A percentile compares a stretch with the other conserved stretches of the same genome.
Conservation (phyloP, 2,329 filamentous ascomycete genomes). For the Hymenoscyphus repandus region DNA sequence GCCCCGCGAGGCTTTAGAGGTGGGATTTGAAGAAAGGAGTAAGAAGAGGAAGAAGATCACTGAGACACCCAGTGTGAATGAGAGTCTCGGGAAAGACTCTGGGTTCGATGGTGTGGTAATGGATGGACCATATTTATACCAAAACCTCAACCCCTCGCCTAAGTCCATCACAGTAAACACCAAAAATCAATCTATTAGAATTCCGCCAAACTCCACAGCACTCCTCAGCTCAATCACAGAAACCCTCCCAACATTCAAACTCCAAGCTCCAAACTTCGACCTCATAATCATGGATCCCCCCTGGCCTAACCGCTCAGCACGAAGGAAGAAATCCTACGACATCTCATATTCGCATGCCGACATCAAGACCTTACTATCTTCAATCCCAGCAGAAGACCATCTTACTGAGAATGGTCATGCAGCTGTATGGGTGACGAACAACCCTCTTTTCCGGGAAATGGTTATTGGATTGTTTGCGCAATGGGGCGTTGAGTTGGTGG, state of each 20-base stretch:
- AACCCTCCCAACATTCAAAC: conserved; percentile 37
- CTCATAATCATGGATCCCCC: conserved; percentile 71
- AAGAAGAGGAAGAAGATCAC: neutral
- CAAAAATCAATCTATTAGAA: neutral
- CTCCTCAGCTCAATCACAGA: conserved; percentile 45
- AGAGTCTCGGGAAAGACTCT: neutral
- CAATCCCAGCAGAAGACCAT: conserved; percentile 51
- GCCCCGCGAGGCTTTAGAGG: neutral
- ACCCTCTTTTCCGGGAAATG: conserved; percentile 46
- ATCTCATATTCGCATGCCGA: conserved; percentile 41
- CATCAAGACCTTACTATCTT: conserved; percentile 44
- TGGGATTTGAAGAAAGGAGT: neutral
- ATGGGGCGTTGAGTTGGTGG: conserved; percentile 60
- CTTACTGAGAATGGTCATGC: conserved; percentile 53
- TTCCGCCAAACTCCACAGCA: conserved; percentile 39
- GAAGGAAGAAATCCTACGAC: conserved; percentile 49
- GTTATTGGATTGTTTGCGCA: conserved; percentile 58
- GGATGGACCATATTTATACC: neutral
- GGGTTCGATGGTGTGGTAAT: no score
- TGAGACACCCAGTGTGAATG: no score
- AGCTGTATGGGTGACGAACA: conserved; percentile 76
- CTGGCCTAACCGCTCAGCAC: conserved; percentile 74
- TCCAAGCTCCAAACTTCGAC: conserved; percentile 51
- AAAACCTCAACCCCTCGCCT: neutral
- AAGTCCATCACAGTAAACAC: neutral